Base-by-base conservation (phyloP, 2,329 filamentous ascomycete genomes). In the Mariannaea sp. region DNA sequence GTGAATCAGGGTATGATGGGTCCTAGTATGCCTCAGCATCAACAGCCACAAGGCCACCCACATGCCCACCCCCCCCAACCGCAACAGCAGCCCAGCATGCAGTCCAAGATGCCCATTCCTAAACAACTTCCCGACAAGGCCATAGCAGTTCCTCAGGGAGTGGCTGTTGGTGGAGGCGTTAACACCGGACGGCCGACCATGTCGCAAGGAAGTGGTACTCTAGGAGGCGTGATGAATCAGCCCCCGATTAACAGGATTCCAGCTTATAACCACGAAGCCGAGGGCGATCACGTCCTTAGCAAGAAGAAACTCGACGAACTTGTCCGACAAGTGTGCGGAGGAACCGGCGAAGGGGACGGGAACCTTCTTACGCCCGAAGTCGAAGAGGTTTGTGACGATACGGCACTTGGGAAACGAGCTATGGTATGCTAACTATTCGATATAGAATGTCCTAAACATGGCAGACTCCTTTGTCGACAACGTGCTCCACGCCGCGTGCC, bases 301-400 rank as follows among this genome's bases (percentile, higher is more conserved):
- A 97, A 97, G 83, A 95, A 96, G 77, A 97, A 96, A 76, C 81
- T 99, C 33, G 92, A 99, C 68, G 93, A 97, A 70, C 81, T 99
- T 30, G 92, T 97, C 7, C 85, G 92, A 44, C 93, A 97, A 73
- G 92, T 97, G 54, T 96, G 91, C 29, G 92, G 92, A 48, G 88
- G 88, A 8, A 86, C 85, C 20, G 82, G 84, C 1, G 87, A 90
- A 57, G 81, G 84, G 41, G 88, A 90, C 59, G 86, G 85, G 56
- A 90, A 93, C 68, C 83, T 87, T 30, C 76, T 97, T 60, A 90
- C 90, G 22, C 90, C 94, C 1, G 94, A 97, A 64, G 93, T 96
- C 43, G 94, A 99, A 82, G 93, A 97, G 81, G 92, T 95, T 80
- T 71, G 80, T 65, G 22, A 41, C n/a, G 12, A 14, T 10, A 14